phyloP scores from a whole-genome alignment of 805 yeast genomes.

The Pichia californica region DNA sequence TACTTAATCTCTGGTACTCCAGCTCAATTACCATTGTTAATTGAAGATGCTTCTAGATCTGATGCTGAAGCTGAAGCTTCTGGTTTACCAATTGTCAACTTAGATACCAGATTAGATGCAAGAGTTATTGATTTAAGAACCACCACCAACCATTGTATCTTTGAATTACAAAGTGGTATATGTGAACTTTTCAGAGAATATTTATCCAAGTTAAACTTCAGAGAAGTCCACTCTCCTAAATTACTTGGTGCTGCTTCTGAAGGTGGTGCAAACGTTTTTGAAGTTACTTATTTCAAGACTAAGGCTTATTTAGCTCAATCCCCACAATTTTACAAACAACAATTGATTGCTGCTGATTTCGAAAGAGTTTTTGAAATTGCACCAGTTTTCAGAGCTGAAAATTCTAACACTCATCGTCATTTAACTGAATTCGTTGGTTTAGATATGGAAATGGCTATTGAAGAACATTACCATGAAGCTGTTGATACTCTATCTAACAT shows the following conservation, averaged over 20 bases:
- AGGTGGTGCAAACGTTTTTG: slow-evolving; percentile 97
- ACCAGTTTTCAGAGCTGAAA: slow-evolving; percentile 98
- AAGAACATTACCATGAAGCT: slow-evolving; percentile 96
- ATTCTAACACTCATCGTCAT: slow-evolving; percentile 98
- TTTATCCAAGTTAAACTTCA: slow-evolving; percentile 57
- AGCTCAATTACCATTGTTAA: slow-evolving; percentile 82
- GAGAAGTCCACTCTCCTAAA: slow-evolving; percentile 95
- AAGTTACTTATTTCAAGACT: slow-evolving; percentile 86
- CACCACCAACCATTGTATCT: slow-evolving; percentile 94
- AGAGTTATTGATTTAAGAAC: slow-evolving; percentile 97
- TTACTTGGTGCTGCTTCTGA: slow-evolving; percentile 92
- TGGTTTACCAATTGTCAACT: slow-evolving; percentile 87
- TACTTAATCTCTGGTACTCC: slow-evolving; percentile 83
- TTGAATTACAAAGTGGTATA: slow-evolving; percentile 89
- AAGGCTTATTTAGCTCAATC: slow-evolving; percentile 95
- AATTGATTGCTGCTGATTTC: slow-evolving; percentile 95
- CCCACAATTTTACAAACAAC: slow-evolving; percentile 97
- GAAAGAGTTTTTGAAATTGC: slow-evolving; percentile 95
- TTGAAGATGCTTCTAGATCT: slow-evolving; percentile 94
- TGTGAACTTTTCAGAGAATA: slow-evolving; percentile 86
- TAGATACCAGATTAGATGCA: slow-evolving; percentile 92
- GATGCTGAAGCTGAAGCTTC: slow-evolving; percentile 91
- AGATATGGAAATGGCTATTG: slow-evolving; percentile 96
- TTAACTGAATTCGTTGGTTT: slow-evolving; percentile 98
- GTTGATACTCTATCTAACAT: slow-evolving; percentile 49